Evolutionary conservation across 345 rosid genomes (phyloP), one percentile per base, ranked within the genome.

Genomic region (Theobroma cacao): DNA sequence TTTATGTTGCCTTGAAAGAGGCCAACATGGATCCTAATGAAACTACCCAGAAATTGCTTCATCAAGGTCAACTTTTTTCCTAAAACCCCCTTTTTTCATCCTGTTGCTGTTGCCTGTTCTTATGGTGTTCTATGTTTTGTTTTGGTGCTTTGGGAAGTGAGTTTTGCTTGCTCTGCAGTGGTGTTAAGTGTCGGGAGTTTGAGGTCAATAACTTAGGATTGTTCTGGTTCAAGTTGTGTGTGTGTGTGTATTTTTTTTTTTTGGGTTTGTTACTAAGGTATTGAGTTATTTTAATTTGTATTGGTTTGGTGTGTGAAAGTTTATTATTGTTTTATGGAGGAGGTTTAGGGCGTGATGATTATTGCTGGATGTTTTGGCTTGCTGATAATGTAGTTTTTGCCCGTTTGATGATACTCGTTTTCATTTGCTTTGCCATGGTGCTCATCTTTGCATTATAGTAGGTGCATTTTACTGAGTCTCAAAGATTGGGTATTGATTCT

Each of bases 11-110:
- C 52, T 89, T 93, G 78, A 89, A 90, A 83, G 98, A 93, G 78
- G 75, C 84, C 65, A 72, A 86, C 80, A 95, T 95, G 98, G 94
- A 95, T 77, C 93, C 97, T 77, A 88, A 90, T 79, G 98, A 90
- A 73, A 89, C 95, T 60, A 82, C 88, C 67, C 94, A 91, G 80
- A 95, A 82, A 30, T 84, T 95, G 86, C 94, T 95, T 47, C 75
- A 84, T 77, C 93, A 89, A 93, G 98, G 98, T 95, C 68, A 6
- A 33, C 60, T 18, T 17, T 48, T 67, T 66, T 10, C 41, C 18
- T n/a, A 12, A 4, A 15, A 20, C 24, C 61, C 5, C 11, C 66
- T 48, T 40, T 13, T 33, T 14, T 40, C 18, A 24, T 50, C 28
- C 7, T 50, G 18, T 41, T 60, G 3, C 7, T 18, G 18, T 67